These are phyloP conservation scores for Mrakia frigida DNA, from an alignment of 768 basidiomycete genomes.

Conservation along the genomic window DNA sequence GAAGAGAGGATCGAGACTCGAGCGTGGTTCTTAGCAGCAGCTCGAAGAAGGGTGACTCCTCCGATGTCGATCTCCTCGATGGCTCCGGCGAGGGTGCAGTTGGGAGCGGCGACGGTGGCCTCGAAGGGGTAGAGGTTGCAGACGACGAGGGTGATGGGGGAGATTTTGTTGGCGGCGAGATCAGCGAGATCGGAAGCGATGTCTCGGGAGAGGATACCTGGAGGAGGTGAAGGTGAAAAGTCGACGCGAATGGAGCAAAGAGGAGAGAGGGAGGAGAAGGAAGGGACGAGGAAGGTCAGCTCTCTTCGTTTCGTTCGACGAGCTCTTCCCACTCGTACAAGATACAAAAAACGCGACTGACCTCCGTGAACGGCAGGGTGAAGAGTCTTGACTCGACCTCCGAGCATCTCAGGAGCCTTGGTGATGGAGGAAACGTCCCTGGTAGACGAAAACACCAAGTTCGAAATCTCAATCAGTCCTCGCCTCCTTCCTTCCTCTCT, in stretches of 20 bases:
- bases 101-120: constrained; percentile 72
- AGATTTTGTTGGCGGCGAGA: constrained; percentile 72
- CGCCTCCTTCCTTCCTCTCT: background rate
- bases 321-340: too few relatives aligned
- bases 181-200: constrained; percentile 87
- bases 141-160: constrained; percentile 91
- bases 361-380: constrained; percentile 98
- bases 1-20: constrained; percentile 66
- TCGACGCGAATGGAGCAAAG: background rate
- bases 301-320: background rate
- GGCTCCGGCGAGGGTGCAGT: constrained; percentile 83
- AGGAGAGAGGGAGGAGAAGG: constrained; percentile 16
- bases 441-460: constrained; percentile 17
- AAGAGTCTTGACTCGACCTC: constrained; percentile 94
- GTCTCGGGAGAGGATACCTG: constrained; percentile 88
- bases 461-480: background rate
- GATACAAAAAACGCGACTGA: constrained; percentile 43
- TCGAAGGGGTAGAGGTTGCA: constrained; percentile 99
- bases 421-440: constrained; percentile 98
- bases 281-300: background rate
- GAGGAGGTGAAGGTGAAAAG: background rate
- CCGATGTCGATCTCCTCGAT: constrained; percentile 99
- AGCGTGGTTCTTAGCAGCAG: constrained; percentile 96
- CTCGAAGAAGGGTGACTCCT: constrained; percentile 92
- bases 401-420: constrained; percentile 97